phyloP scores from a whole-genome alignment of 768 basidiomycete genomes.

The Artomyces pyxidatus region DNA sequence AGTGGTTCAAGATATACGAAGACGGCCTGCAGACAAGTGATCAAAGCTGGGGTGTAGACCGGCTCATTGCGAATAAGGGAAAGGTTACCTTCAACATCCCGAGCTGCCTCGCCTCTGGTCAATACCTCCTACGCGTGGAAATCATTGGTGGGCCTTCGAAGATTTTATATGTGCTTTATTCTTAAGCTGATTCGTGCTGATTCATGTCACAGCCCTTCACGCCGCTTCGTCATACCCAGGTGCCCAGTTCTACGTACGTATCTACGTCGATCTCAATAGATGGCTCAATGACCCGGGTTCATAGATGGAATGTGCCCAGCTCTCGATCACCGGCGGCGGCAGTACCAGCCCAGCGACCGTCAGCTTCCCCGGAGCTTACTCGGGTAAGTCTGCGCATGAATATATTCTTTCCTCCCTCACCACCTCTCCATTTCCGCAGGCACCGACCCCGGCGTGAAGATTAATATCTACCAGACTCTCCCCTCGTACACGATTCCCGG shows the following conservation, averaged over 20 bases:
- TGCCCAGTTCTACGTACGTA: constrained; percentile 43
- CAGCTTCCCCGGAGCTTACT: constrained; percentile 31
- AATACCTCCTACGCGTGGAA: constrained; percentile 30
- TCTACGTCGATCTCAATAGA: neutral
- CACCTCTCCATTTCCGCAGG: no score
- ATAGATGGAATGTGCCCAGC: constrained; percentile 32
- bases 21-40: constrained; percentile 28
- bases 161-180: constrained; percentile 5
- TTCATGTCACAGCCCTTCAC: constrained; percentile 30
- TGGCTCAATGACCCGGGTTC: neutral
- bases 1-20: constrained; percentile 50
- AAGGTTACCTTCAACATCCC: constrained; percentile 31
- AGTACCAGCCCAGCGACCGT: constrained; percentile 25
- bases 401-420: neutral
- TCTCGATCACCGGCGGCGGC: constrained; percentile 28
- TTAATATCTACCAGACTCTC: constrained; percentile 27
- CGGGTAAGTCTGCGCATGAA: constrained; percentile 12
- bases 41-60: constrained; percentile 39
- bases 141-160: constrained; percentile 36
- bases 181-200: neutral
- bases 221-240: constrained; percentile 40
- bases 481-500: constrained; percentile 23
- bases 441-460: constrained; percentile 27
- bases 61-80: constrained; percentile 39
- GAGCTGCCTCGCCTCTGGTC: constrained; percentile 18